Evolutionary conservation across 441 rosid species (phyloP).

Genomic region (Viola pubescens): DNA sequence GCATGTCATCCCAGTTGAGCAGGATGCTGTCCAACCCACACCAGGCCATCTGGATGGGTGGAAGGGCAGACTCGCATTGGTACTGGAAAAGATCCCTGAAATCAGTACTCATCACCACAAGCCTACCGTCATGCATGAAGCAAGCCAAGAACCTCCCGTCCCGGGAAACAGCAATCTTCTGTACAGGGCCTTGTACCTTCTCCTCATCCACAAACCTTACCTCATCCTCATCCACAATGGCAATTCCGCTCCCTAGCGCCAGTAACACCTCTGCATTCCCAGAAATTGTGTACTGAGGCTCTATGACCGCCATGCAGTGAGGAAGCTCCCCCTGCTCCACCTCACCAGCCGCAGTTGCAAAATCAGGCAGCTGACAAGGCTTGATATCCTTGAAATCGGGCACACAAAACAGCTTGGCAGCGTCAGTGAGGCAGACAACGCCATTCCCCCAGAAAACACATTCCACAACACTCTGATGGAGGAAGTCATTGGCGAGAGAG

Average conservation of each 20-base stretch:
- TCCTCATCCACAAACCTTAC: constrained; percentile 52
- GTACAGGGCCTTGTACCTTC: constrained; percentile 52
- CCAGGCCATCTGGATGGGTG: constrained; percentile 97
- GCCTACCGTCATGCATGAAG: constrained; percentile 85
- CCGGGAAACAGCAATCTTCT: constrained; percentile 75
- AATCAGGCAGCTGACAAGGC: constrained; percentile 49
- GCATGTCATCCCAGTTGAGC: constrained; percentile 90
- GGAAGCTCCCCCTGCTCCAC: constrained; percentile 51
- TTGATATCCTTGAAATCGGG: constrained; percentile 66
- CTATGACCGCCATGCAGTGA: constrained; percentile 68
- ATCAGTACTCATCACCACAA: constrained; percentile 59
- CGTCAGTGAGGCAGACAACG: constrained; percentile 81
- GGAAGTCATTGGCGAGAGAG: constrained; percentile 77
- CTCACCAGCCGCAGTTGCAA: constrained; percentile 18
- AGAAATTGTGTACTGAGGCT: constrained; percentile 82
- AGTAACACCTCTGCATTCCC: constrained; percentile 81
- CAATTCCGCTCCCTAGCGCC: constrained; percentile 51
- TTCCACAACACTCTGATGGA: constrained; percentile 88
- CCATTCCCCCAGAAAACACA: constrained; percentile 93
- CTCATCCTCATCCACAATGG: constrained; percentile 80
- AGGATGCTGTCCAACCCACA: constrained; percentile 93
- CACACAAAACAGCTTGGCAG: constrained; percentile 53
- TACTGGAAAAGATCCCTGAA: constrained; percentile 43
- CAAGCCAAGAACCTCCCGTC: constrained; percentile 75
- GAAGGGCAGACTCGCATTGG: constrained; percentile 89